Evolutionary conservation across 495 filamentous ascomycete genomes (phyloP).

Genomic region (Chaetomium fimeti): DNA sequence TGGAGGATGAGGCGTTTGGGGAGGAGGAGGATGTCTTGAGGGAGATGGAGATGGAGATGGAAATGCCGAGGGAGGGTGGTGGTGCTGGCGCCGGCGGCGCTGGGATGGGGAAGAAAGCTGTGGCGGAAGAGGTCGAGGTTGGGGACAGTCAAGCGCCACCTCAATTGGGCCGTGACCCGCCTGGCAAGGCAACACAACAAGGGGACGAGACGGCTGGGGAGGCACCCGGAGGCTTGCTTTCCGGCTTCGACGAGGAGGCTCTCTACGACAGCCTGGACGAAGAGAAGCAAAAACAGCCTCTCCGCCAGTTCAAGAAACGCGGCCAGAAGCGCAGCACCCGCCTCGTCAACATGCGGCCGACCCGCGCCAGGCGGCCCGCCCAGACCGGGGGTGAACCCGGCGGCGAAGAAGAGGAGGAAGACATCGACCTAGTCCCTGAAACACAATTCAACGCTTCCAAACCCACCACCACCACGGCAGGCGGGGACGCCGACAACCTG

Average conservation of each 20-base stretch:
- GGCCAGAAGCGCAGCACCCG: constrained; percentile 87
- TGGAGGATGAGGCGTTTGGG: constrained; percentile 73
- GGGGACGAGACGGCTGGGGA: background rate
- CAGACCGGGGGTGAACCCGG: constrained; percentile 17
- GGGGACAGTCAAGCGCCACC: background rate
- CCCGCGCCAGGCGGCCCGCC: constrained; percentile 41
- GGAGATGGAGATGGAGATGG: constrained; percentile 74
- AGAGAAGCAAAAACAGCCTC: constrained; percentile 37
- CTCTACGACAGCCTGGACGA: constrained; percentile 51
- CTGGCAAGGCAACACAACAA: background rate
- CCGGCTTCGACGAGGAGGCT: constrained; percentile 59
- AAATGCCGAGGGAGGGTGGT: constrained; percentile 56
- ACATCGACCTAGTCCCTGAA: constrained; percentile 40
- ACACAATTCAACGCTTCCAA: constrained; percentile 40
- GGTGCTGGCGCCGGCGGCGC: background rate
- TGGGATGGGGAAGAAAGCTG: background rate
- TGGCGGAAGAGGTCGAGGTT: constrained; percentile 13
- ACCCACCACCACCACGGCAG: constrained; percentile 22
- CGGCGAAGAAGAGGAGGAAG: constrained; percentile 23
- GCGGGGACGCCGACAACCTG: constrained; percentile 30
- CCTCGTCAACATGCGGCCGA: constrained; percentile 67
- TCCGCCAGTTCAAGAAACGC: constrained; percentile 81
- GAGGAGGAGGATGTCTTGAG: constrained; percentile 80
- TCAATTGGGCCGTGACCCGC: background rate
- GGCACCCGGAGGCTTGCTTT: constrained; percentile 46